Conservation (phyloP, 371 early-diverging fungal species). For the Rhizopus microsporus region DNA sequence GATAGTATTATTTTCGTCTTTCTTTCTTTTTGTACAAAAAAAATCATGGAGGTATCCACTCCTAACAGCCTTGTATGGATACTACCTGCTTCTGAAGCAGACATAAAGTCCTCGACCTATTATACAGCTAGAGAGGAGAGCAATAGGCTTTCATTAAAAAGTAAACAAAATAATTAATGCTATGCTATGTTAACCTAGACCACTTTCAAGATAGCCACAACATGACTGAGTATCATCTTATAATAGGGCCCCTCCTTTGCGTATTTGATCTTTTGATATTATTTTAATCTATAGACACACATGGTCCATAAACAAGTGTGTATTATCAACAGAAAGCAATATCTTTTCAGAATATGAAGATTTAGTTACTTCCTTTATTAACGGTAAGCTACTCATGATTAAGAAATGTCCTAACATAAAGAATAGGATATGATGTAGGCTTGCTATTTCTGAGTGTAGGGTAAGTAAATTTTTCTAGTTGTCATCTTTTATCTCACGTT, state of each 20-base stretch:
- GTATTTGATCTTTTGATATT: too few relatives aligned
- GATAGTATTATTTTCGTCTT: not conserved
- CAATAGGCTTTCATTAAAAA: not conserved
- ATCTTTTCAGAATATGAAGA: constrained; percentile 2
- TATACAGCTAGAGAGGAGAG: not conserved
- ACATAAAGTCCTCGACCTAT: not conserved
- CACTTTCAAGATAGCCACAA: not conserved
- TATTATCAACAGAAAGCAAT: not conserved
- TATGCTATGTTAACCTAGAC: not conserved
- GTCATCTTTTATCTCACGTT: not conserved
- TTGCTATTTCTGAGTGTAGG: not conserved
- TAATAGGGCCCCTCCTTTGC: too few relatives aligned
- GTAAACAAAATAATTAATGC: not conserved
- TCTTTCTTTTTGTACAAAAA: not conserved
- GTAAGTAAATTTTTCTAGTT: not conserved
- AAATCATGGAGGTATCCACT: not conserved
- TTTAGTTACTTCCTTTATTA: not conserved
- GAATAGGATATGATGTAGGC: not conserved
- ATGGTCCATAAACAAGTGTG: not conserved
- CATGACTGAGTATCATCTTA: not conserved
- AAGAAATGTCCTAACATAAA: not conserved
- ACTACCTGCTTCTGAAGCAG: not conserved
- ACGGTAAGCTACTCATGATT: not conserved
- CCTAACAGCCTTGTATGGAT: not conserved
- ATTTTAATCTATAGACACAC: too few relatives aligned